Evolutionary conservation across 129 eudicot genomes (phyloP).

Genomic region (Pittosporum tobira): DNA sequence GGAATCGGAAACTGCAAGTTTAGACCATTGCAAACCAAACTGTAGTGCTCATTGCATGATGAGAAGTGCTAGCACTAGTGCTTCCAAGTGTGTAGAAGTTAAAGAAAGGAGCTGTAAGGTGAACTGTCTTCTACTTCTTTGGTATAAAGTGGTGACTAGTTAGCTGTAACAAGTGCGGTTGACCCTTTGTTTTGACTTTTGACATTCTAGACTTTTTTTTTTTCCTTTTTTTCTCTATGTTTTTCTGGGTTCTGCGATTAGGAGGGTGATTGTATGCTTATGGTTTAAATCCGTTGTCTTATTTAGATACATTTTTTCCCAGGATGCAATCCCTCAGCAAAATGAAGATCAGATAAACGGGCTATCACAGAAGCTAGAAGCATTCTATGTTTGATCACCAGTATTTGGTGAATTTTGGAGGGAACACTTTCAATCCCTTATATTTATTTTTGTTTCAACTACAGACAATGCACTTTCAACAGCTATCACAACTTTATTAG

Average conservation of each 20-base stretch:
- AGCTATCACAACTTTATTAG: neutral
- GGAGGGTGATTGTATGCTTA: too few relatives aligned
- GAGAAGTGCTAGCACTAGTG: conserved; percentile 62
- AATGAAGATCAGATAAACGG: conserved; percentile 37
- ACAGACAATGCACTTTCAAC: neutral
- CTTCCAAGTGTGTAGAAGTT: conserved; percentile 61
- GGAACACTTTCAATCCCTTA: too few relatives aligned
- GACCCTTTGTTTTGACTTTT: neutral
- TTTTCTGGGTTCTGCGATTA: too few relatives aligned
- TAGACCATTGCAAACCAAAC: conserved; percentile 26
- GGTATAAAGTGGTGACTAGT: neutral
- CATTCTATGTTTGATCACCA: conserved; percentile 9
- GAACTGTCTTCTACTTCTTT: conserved; percentile 15
- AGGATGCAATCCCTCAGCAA: conserved; percentile 30
- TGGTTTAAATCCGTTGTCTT: neutral
- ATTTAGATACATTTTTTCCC: conserved; percentile 1
- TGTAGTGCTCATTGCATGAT: conserved; percentile 34
- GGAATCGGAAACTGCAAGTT: conserved; percentile 26
- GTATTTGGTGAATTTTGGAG: neutral
- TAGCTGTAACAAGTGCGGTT: neutral
- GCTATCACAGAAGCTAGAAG: conserved; percentile 45
- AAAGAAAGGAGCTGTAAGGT: conserved; percentile 46
- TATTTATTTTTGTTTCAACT: neutral
- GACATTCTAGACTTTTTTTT: too few relatives aligned
- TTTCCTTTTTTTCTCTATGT: too few relatives aligned